phyloP scores from a whole-genome alignment of 2,329 filamentous ascomycete genomes.

The Exophiala alcalophila region DNA sequence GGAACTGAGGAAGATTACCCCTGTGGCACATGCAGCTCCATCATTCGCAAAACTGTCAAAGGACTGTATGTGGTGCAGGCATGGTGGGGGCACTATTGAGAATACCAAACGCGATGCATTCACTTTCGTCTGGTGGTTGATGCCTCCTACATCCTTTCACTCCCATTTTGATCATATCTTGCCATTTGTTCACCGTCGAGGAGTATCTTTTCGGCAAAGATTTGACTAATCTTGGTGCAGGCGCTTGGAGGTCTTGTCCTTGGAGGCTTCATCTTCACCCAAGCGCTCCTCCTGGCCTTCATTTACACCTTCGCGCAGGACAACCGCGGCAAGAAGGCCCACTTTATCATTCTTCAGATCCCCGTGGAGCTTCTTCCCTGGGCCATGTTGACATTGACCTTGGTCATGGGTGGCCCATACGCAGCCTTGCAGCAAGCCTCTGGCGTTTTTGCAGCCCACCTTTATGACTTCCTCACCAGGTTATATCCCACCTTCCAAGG shows the following conservation, averaged over 20 bases:
- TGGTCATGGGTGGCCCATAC: constrained; percentile 63
- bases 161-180: constrained; percentile 19
- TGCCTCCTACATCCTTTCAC: constrained; percentile 59
- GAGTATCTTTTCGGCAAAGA: not conserved
- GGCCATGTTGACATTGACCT: constrained; percentile 70
- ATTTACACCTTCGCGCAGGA: constrained; percentile 84
- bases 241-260: constrained; percentile 42
- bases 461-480: constrained; percentile 84
- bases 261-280: constrained; percentile 36
- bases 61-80: constrained; percentile 65
- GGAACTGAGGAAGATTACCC: constrained; percentile 78
- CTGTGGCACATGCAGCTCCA: constrained; percentile 59
- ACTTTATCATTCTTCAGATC: constrained; percentile 79
- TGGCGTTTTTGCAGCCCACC: constrained; percentile 82
- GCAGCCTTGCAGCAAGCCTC: constrained; percentile 63
- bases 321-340: constrained; percentile 70
- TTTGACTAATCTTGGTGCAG: constrained; percentile 36
- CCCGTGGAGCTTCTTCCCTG: constrained; percentile 78
- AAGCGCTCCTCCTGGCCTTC: constrained; percentile 72
- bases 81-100: constrained; percentile 75
- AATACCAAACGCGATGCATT: constrained; percentile 56
- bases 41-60: constrained; percentile 64
- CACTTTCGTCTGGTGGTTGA: constrained; percentile 61
- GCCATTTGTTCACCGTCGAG: too few relatives aligned
- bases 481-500: constrained; percentile 87